These are phyloP conservation scores for Talaromyces sp. DNA, from an alignment of 2,329 filamentous ascomycete genomes.

Conservation along the genomic window DNA sequence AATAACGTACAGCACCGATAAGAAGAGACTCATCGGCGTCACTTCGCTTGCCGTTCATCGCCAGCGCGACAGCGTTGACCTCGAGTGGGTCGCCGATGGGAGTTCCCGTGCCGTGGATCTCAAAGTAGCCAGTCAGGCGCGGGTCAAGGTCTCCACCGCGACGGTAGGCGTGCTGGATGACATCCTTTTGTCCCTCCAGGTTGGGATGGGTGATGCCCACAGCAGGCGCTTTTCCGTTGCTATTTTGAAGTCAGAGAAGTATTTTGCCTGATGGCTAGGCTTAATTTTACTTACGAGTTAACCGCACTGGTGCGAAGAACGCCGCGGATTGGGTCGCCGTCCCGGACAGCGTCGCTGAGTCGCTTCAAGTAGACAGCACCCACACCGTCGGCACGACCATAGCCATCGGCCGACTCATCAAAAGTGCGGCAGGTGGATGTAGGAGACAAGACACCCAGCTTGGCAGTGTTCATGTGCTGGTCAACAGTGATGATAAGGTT, in stretches of 20 bases:
- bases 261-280: background rate
- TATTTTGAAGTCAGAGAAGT: background rate
- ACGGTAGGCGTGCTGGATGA: constrained; percentile 41
- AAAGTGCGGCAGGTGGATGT: constrained; percentile 33
- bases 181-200: constrained; percentile 20
- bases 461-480: constrained; percentile 20
- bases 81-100: constrained; percentile 22
- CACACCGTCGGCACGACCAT: constrained; percentile 31
- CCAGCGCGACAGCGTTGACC: background rate
- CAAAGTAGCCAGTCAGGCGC: constrained; percentile 17
- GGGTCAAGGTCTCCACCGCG: constrained; percentile 30
- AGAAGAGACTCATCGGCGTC: constrained; percentile 9
- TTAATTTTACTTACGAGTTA: constrained; percentile 14
- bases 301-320: constrained; percentile 17
- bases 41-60: constrained; percentile 2
- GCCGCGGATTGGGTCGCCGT: constrained; percentile 19
- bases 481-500: constrained; percentile 22
- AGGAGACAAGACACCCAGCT: constrained; percentile 26
- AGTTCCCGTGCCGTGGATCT: constrained; percentile 24
- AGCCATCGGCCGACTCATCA: constrained; percentile 31
- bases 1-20: constrained; percentile 16
- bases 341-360: constrained; percentile 24
- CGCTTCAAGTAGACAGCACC: constrained; percentile 31
- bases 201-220: constrained; percentile 26
- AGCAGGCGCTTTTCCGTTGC: constrained; percentile 13